Base-by-base conservation (phyloP, 257 asterid genomes). In the Rhazya stricta region DNA sequence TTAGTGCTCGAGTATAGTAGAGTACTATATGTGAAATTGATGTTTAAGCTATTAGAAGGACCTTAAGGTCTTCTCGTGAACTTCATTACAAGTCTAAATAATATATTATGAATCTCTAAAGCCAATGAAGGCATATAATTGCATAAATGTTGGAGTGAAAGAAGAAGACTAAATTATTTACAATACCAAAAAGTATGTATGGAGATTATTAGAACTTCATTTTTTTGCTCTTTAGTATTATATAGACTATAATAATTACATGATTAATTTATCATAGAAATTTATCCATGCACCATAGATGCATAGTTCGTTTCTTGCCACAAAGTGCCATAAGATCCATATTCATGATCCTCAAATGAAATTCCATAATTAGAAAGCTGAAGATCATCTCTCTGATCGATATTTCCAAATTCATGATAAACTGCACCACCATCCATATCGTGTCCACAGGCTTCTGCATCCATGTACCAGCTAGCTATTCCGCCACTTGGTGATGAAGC, bases 241-340 rank as follows among this genome's bases (percentile, higher is more conserved):
- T 39, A 39, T 3, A 39, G 43, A 48, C 9, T 0, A 9, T 54
- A n/a, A 54, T 60, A 60, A 60, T 60, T 60, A 60, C 67, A 60
- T 29, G 34, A 30, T 29, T 29, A 60, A 54, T 3, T n/a, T 32
- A 4, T 29, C 67, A 27, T 13, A 62, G 41, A 62, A 32, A 34
- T 63, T 32, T 34, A 34, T 61, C 67, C 67, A 53, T 68, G 73
- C 13, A 61, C 18, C 41, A 57, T 42, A 57, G 65, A 34, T 8
- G 29, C 67, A 56, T 63, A 18, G 69, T 72, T 56, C 13, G 53
- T 72, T 58, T 77, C 76, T 77, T 69, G 76, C 76, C 80, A 58
- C 42, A 77, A 32, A 46, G 19, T 27, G 50, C 54, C 32, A 32
- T 58, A 32, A 42, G 68, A 25, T 10, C 34, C 29, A 30, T 23